A percentile compares a stretch with the other conserved stretches of the same genome.
Evolutionary conservation across 208 protist species (phyloP).

Genomic region (Wallacemonas sp.): DNA sequence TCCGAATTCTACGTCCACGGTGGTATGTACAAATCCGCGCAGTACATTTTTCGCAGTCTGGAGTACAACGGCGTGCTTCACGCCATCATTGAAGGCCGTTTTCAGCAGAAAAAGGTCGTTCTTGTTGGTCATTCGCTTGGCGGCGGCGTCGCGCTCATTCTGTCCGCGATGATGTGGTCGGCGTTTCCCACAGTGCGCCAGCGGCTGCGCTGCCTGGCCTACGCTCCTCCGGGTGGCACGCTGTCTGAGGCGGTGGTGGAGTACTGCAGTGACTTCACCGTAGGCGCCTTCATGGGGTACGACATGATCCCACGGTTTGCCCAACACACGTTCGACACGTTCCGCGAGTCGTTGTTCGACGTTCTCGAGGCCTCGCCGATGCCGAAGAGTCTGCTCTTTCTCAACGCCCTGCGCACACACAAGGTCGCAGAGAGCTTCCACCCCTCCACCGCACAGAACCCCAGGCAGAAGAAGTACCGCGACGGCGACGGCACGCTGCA

Average conservation of each 20-base stretch:
- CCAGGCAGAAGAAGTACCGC: not conserved
- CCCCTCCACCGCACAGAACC: conserved; percentile 7
- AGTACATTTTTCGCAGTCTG: conserved; percentile 56
- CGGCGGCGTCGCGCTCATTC: conserved; percentile 69
- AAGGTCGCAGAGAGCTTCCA: conserved; percentile 25
- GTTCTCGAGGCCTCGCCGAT: conserved; percentile 46
- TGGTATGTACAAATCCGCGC: conserved; percentile 68
- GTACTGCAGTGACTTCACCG: conserved; percentile 63
- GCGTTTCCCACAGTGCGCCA: conserved; percentile 32
- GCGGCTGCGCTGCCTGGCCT: conserved; percentile 74
- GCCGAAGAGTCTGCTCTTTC: conserved; percentile 67
- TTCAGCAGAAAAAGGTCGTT: conserved; percentile 40
- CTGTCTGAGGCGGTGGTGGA: conserved; percentile 64
- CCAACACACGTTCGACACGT: conserved; percentile 72
- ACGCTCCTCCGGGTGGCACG: conserved; percentile 74
- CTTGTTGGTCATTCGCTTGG: conserved; percentile 88
- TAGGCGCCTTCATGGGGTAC: conserved; percentile 68
- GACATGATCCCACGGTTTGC: conserved; percentile 82
- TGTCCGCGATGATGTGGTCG: conserved; percentile 66
- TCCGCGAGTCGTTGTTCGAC: conserved; percentile 78
- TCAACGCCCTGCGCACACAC: conserved; percentile 37
- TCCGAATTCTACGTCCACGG: conserved; percentile 79
- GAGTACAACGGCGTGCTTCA: conserved; percentile 61
- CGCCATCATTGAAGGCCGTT: conserved; percentile 34
- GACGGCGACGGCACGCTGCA: not conserved